A percentile compares a stretch with the other conserved stretches of the same genome.
phyloP scores from a whole-genome alignment of 108 stramenopile species.

The Cylindrotheca fusiformis region DNA sequence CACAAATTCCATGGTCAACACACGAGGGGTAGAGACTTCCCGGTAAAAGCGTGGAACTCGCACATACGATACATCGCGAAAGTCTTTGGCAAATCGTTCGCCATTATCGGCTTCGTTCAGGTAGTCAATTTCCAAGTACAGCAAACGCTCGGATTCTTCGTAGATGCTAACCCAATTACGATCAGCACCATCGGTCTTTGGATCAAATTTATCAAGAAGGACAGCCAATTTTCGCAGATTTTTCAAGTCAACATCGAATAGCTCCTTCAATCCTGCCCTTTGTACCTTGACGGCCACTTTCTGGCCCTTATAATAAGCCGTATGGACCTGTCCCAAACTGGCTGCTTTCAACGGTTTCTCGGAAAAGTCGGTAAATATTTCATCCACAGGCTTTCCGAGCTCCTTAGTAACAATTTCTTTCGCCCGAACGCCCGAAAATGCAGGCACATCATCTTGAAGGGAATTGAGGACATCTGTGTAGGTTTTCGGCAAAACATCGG shows the following conservation, averaged over 20 bases:
- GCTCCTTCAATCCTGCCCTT: slow-evolving; percentile 88
- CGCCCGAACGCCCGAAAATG: slow-evolving; percentile 82
- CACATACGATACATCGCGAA: slow-evolving; percentile 78
- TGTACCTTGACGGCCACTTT: slow-evolving; percentile 95
- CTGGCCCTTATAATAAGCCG: slow-evolving; percentile 78
- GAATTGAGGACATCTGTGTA: slow-evolving; percentile 88
- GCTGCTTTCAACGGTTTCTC: slow-evolving; percentile 88
- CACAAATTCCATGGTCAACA: slow-evolving; percentile 93
- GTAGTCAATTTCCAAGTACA: slow-evolving; percentile 96
- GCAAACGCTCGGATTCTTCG: slow-evolving; percentile 82
- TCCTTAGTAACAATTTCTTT: slow-evolving; percentile 86
- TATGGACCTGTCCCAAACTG: slow-evolving; percentile 92
- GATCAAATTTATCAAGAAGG: slow-evolving; percentile 92
- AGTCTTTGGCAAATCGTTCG: slow-evolving; percentile 82
- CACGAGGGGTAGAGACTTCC: slow-evolving; percentile 80
- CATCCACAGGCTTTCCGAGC: slow-evolving; percentile 68
- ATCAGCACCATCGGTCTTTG: slow-evolving; percentile 92
- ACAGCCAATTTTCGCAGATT: slow-evolving; percentile 86
- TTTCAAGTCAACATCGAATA: slow-evolving; percentile 96
- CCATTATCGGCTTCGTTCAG: slow-evolving; percentile 89
- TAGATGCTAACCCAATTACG: slow-evolving; percentile 93
- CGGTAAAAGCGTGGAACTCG: slow-evolving; percentile 82
- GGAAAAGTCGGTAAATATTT: slow-evolving; percentile 84
- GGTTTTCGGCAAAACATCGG: slow-evolving; percentile 87
- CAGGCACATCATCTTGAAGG: slow-evolving; percentile 95